Conservation (phyloP, 306 rosid species). For the Prosopis cineraria region DNA sequence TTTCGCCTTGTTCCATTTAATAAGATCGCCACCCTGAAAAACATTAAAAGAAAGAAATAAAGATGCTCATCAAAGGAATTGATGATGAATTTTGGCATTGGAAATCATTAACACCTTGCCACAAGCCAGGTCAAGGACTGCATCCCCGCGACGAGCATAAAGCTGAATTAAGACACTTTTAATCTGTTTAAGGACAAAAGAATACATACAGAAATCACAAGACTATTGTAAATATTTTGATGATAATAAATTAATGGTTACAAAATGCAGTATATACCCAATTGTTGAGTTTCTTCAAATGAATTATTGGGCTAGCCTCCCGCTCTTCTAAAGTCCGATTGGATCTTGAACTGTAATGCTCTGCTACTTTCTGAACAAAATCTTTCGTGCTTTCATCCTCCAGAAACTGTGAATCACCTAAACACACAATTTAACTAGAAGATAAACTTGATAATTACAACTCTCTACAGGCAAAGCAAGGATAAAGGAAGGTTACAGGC, state of each 20-base stretch:
- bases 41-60: conserved; percentile 17
- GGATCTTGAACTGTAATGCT: conserved; percentile 88
- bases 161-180: conserved; percentile 98
- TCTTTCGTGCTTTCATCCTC: conserved; percentile 90
- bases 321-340: conserved; percentile 92
- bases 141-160: conserved; percentile 80
- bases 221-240: neutral
- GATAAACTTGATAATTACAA: conserved; percentile 19
- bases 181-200: conserved; percentile 60
- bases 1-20: conserved; percentile 98
- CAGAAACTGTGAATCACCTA: conserved; percentile 71
- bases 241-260: neutral
- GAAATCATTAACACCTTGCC: conserved; percentile 72
- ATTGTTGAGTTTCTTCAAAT: conserved; percentile 89
- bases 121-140: conserved; percentile 95
- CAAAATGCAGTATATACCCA: conserved; percentile 56
- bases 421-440: conserved; percentile 30
- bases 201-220: conserved; percentile 8
- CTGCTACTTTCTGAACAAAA: conserved; percentile 88
- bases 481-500: neutral
- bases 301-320: conserved; percentile 91
- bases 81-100: conserved; percentile 1
- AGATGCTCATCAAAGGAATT: conserved; percentile 18
- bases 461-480: conserved; percentile 7
- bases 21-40: conserved; percentile 95